Percentiles rank a stretch among this genome's conserved stretches.
These are phyloP conservation scores for Draba incana DNA, from an alignment of 345 rosid genomes.

Conservation along the genomic window DNA sequence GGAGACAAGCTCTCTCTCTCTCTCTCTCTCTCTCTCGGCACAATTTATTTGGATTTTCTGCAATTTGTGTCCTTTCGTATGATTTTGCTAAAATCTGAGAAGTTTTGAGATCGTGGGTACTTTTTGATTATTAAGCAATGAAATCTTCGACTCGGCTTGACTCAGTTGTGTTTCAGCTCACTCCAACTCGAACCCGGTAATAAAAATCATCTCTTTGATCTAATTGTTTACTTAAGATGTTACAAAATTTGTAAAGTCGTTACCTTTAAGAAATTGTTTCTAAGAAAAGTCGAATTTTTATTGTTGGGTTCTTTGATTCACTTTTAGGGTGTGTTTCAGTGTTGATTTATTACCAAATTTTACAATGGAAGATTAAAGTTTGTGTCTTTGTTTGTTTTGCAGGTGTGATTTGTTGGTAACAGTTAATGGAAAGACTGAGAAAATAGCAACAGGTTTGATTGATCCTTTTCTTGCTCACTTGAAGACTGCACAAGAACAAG, in stretches of 20 bases:
- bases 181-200: slow-evolving; percentile 97
- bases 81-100: slow-evolving; percentile 35
- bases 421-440: slow-evolving; percentile 81
- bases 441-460: slow-evolving; percentile 86
- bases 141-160: slow-evolving; percentile 82
- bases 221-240: neutral
- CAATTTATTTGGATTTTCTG: slow-evolving; percentile 37
- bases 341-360: neutral
- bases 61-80: slow-evolving; percentile 26
- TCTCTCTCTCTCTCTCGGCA: slow-evolving; percentile 20
- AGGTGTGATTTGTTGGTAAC: slow-evolving; percentile 91
- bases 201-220: slow-evolving; percentile 7
- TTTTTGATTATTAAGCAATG: slow-evolving; percentile 45
- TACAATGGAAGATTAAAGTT: neutral
- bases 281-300: neutral
- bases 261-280: neutral
- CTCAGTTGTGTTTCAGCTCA: slow-evolving; percentile 91
- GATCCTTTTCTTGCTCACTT: slow-evolving; percentile 90
- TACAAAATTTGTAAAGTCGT: slow-evolving; percentile 5
- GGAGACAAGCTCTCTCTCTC: slow-evolving; percentile 37
- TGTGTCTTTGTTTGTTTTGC: neutral
- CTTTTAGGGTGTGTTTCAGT: too few relatives aligned
- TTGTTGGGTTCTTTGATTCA: neutral
- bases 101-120: slow-evolving; percentile 28
- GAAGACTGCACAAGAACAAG: slow-evolving; percentile 79